phyloP scores from a whole-genome alignment of 2,329 filamentous ascomycete species.

The Penicillium fuscoglaucum region DNA sequence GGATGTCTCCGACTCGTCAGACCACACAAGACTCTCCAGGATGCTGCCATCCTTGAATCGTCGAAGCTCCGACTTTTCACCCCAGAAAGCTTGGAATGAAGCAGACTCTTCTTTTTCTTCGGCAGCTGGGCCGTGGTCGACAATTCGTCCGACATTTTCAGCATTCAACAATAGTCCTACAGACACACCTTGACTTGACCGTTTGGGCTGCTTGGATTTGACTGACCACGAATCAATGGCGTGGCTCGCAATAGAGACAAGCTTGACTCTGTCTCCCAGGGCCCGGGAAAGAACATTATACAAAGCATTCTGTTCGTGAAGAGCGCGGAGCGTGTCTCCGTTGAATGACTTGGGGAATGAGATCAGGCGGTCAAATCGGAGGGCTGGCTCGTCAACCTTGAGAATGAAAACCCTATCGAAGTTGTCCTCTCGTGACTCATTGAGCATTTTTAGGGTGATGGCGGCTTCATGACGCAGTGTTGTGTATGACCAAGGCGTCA shows the following conservation, averaged over 20 bases:
- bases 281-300: slow-evolving; percentile 68
- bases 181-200: slow-evolving; percentile 45
- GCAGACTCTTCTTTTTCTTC: slow-evolving; percentile 82
- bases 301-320: slow-evolving; percentile 45
- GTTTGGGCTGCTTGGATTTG: slow-evolving; percentile 37
- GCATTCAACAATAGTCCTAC: slow-evolving; percentile 73
- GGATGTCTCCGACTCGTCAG: slow-evolving; percentile 58
- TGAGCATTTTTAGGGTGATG: slow-evolving; percentile 71
- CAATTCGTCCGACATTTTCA: slow-evolving; percentile 68
- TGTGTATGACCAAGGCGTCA: slow-evolving; percentile 79
- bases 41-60: slow-evolving; percentile 96
- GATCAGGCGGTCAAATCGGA: slow-evolving; percentile 58
- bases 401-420: slow-evolving; percentile 83
- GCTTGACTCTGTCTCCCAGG: slow-evolving; percentile 70
- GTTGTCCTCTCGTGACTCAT: slow-evolving; percentile 71
- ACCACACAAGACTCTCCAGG: slow-evolving; percentile 87
- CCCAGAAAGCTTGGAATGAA: slow-evolving; percentile 89
- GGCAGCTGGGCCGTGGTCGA: slow-evolving; percentile 84
- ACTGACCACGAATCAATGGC: slow-evolving; percentile 50
- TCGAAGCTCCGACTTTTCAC: slow-evolving; percentile 84
- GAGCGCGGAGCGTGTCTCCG: slow-evolving; percentile 29
- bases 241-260: slow-evolving; percentile 61
- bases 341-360: slow-evolving; percentile 33
- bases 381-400: slow-evolving; percentile 52
- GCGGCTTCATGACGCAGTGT: slow-evolving; percentile 73